Conservation (phyloP, 2,329 filamentous ascomycete genomes). For the Sarocladium oryzae region DNA sequence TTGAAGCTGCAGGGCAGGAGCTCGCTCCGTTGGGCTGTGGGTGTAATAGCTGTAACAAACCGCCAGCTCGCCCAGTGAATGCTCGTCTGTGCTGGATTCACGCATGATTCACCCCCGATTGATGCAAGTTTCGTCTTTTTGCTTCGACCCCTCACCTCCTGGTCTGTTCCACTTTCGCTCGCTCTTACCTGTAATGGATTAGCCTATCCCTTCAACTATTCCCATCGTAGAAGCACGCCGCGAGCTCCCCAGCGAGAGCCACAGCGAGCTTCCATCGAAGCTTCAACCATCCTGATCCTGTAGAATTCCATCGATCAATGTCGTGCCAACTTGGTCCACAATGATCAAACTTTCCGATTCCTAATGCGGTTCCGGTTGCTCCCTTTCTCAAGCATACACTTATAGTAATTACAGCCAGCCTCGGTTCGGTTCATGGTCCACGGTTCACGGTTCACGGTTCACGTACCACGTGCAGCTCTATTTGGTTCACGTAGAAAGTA, state of each 20-base stretch:
- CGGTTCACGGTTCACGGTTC: too few relatives aligned
- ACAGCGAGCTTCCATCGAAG: not conserved
- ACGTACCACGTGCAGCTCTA: too few relatives aligned
- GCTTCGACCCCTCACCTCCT: not conserved
- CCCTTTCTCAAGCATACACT: not conserved
- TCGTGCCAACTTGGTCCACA: not conserved
- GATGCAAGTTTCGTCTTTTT: not conserved
- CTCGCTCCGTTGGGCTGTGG: not conserved
- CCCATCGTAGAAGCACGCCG: not conserved
- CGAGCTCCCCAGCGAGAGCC: not conserved
- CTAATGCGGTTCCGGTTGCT: too few relatives aligned
- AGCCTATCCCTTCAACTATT: not conserved
- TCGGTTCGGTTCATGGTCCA: not conserved
- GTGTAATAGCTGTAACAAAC: too few relatives aligned
- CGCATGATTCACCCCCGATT: slow-evolving; percentile 5
- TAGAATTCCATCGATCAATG: not conserved
- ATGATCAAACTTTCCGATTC: not conserved
- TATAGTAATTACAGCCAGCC: not conserved
- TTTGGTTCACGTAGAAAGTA: too few relatives aligned
- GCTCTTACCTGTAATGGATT: not conserved
- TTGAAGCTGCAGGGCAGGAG: too few relatives aligned
- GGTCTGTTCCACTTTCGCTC: not conserved
- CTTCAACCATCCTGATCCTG: not conserved
- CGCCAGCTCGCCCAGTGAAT: too few relatives aligned
- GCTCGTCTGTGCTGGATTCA: not conserved